Conservation (phyloP, 805 yeast genomes). For the Metschnikowia drakensbergensis region DNA sequence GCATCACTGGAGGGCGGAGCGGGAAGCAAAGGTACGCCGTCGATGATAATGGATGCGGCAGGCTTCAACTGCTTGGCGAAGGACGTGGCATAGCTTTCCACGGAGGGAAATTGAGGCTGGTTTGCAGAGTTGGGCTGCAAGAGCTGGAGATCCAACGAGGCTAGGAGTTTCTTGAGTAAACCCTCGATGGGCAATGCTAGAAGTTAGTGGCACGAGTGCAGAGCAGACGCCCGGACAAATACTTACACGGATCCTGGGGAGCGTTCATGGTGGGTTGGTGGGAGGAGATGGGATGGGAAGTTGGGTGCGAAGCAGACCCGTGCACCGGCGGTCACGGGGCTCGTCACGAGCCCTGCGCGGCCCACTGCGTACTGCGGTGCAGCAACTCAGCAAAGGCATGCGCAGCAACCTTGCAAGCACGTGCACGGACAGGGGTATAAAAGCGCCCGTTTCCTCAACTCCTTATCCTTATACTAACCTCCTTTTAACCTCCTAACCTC, state of each 20-base stretch:
- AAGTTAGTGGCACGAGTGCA: constrained; percentile 6
- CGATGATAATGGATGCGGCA: constrained; percentile 50
- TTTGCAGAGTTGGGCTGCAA: constrained; percentile 16
- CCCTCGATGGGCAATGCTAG: constrained; percentile 39
- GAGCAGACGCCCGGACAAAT: not conserved
- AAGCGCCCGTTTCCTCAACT: too few relatives aligned
- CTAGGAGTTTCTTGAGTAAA: constrained; percentile 32
- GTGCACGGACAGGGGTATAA: too few relatives aligned
- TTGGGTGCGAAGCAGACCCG: not conserved
- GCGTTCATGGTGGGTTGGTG: constrained; percentile 1
- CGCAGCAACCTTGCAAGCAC: too few relatives aligned
- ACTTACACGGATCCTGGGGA: constrained; percentile 25
- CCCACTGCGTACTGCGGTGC: too few relatives aligned
- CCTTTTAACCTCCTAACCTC: too few relatives aligned
- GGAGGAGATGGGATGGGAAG: not conserved
- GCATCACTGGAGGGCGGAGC: constrained; percentile 24
- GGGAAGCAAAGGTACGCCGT: constrained; percentile 51
- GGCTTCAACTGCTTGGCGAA: constrained; percentile 50
- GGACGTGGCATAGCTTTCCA: constrained; percentile 41
- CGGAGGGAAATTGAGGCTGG: constrained; percentile 23
- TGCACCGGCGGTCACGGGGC: too few relatives aligned
- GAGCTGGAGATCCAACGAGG: constrained; percentile 36
- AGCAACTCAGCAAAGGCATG: too few relatives aligned
- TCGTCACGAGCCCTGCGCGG: too few relatives aligned
- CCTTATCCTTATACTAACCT: too few relatives aligned